Conservation (phyloP, 441 rosid species). For the Macaranga tanarius region DNA sequence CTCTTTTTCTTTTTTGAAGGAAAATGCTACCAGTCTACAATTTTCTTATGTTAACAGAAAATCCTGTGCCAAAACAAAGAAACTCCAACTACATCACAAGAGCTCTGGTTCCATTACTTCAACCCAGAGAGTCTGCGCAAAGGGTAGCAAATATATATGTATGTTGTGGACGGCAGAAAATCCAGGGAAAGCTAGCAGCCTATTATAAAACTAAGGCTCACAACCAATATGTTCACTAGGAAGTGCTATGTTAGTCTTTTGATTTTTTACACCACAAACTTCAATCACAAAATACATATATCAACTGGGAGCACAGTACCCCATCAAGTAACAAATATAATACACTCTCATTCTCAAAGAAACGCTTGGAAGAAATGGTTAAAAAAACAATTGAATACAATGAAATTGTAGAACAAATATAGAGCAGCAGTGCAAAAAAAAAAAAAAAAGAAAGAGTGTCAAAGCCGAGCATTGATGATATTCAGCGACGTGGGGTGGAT, state of each 20-base stretch:
- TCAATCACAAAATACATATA: slow-evolving; percentile 19
- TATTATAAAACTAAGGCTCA: slow-evolving; percentile 10
- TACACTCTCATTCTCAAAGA: slow-evolving; percentile 10
- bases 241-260: slow-evolving; percentile 19
- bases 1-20: too few species aligned
- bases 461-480: not conserved
- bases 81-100: not conserved
- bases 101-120: too few species aligned
- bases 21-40: not conserved
- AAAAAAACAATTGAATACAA: not conserved
- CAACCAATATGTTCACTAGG: slow-evolving; percentile 25
- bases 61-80: too few species aligned
- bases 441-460: not conserved
- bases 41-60: not conserved
- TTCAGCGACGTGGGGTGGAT: not conserved
- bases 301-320: slow-evolving; percentile 10
- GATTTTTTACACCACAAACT: slow-evolving; percentile 25
- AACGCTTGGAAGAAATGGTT: not conserved
- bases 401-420: slow-evolving; percentile 4
- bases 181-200: slow-evolving; percentile 3
- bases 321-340: slow-evolving; percentile 5
- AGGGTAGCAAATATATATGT: too few species aligned
- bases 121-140: not conserved
- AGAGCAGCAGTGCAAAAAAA: slow-evolving; percentile 9
- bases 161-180: too few species aligned